Evolutionary conservation across 805 yeast genomes (phyloP), one percentile per base, ranked within the genome.

Genomic region (Candida ovalis): DNA sequence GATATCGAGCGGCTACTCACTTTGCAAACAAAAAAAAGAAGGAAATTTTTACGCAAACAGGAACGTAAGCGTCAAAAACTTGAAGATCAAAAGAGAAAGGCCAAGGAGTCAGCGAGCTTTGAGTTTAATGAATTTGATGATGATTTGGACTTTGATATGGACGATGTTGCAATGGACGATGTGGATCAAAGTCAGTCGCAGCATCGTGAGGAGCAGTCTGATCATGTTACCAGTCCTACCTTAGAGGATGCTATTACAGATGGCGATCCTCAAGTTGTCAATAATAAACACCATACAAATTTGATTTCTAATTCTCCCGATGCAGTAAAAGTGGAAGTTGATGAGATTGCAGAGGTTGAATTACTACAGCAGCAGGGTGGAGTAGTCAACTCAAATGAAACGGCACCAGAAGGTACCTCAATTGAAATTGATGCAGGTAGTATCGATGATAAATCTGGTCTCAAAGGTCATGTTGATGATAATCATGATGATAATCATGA

Each of bases 11-110:
- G 47, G 5, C 61, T 68, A 5, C 48, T 76, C 43, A 58, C 58
- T 27, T 46, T 50, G 1, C 69, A 73, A 32, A 67, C 67, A 45
- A 68, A 62, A 49, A 56, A 61, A 50, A 69, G 65, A 46, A 48
- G 52, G 27, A 55, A 53, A 36, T 57, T 58, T 40, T 58, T 63
- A 27, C 60, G 54, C 33, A 53, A 51, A 44, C 70, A 63, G 55
- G 64, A 53, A 43, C 52, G 47, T 46, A 63, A 57, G 47, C 63
- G 62, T 36, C 64, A 60, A 44, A 58, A 62, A 54, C 18, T 53
- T 17, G 58, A 51, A 27, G 60, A 54, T 15, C 63, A 56, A 43
- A 49, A 51, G 25, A 52, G 46, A 13, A 55, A 45, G 22, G 44
- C 45, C 33, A 52, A 52, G 46, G 57, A 51, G 40, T 60, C 49